Percentiles rank a stretch among this genome's conserved stretches.
phyloP scores from a whole-genome alignment of 163 green algal genomes.

The Chlorella variabilis region DNA sequence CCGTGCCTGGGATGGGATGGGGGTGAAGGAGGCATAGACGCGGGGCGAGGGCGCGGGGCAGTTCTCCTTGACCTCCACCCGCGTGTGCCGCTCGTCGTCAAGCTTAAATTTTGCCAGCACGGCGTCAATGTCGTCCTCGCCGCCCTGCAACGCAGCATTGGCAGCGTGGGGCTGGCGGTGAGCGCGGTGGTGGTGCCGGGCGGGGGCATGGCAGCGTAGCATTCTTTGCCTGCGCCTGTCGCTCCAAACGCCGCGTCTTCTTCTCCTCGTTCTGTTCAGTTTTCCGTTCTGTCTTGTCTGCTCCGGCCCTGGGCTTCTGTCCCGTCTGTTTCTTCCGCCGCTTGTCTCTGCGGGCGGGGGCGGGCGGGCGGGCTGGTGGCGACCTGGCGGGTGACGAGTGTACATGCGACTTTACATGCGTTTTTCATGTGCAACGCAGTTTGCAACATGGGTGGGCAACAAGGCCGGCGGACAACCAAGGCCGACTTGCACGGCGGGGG shows the following conservation, averaged over 20 bases:
- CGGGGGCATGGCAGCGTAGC: too few relatives aligned
- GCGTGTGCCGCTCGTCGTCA: slow-evolving; percentile 64
- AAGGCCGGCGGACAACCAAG: too few relatives aligned
- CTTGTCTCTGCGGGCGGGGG: slow-evolving; percentile 75
- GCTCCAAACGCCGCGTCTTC: slow-evolving; percentile 16
- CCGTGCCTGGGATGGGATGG: slow-evolving; percentile 40
- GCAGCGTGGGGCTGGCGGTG: too few relatives aligned
- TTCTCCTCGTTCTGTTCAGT: slow-evolving; percentile 72
- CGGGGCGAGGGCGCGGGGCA: slow-evolving; percentile 80
- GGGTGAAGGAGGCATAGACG: slow-evolving; percentile 82
- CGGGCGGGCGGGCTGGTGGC: too few relatives aligned
- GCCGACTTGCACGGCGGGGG: too few relatives aligned
- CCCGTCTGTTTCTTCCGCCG: slow-evolving; percentile 91
- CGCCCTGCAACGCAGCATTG: slow-evolving; percentile 57
- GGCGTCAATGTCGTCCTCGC: slow-evolving; percentile 96
- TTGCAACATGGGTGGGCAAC: too few relatives aligned
- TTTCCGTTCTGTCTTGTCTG: slow-evolving; percentile 89
- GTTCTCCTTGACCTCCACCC: slow-evolving; percentile 63
- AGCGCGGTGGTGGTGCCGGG: too few relatives aligned
- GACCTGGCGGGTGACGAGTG: too few relatives aligned
- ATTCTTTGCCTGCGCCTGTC: slow-evolving; percentile 32
- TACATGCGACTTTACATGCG: too few relatives aligned
- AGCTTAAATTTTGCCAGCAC: slow-evolving; percentile 82
- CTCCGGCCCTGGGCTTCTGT: slow-evolving; percentile 67
- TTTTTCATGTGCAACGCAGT: too few relatives aligned